Evolutionary conservation across 2,329 filamentous ascomycete genomes (phyloP).

Genomic region (Apiospora hydei): DNA sequence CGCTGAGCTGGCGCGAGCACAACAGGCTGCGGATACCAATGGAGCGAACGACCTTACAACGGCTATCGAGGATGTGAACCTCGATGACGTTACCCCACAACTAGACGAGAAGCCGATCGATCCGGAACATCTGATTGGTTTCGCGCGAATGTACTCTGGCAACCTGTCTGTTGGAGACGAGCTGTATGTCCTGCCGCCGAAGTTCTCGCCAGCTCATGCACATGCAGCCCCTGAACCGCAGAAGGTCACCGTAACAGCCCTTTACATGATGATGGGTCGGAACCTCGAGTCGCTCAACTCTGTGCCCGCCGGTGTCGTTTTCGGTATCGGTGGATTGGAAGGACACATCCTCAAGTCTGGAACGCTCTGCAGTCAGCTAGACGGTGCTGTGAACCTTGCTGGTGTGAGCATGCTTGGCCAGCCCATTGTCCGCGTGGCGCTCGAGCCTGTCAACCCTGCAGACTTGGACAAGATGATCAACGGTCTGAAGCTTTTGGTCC

Average conservation of each 20-base stretch:
- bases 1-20: constrained; percentile 81
- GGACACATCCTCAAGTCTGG: constrained; percentile 95
- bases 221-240: constrained; percentile 76
- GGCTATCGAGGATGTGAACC: constrained; percentile 65
- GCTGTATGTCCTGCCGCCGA: constrained; percentile 90
- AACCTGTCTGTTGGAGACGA: constrained; percentile 88
- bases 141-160: constrained; percentile 92
- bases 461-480: constrained; percentile 95
- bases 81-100: constrained; percentile 59
- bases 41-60: constrained; percentile 64
- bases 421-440: constrained; percentile 92
- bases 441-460: constrained; percentile 90
- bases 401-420: constrained; percentile 81
- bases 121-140: constrained; percentile 90
- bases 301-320: constrained; percentile 92
- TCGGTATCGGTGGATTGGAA: constrained; percentile 91
- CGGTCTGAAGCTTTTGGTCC: constrained; percentile 85
- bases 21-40: constrained; percentile 64
- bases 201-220: constrained; percentile 85
- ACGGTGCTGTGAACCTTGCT: constrained; percentile 88
- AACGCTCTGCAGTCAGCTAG: constrained; percentile 86
- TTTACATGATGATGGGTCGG: constrained; percentile 96
- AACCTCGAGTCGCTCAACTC: constrained; percentile 82
- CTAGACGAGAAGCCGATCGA: constrained; percentile 68
- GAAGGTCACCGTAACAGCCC: constrained; percentile 82